Conservation (phyloP, 2,329 filamentous ascomycete species). For the Aspergillus chevalieri region DNA sequence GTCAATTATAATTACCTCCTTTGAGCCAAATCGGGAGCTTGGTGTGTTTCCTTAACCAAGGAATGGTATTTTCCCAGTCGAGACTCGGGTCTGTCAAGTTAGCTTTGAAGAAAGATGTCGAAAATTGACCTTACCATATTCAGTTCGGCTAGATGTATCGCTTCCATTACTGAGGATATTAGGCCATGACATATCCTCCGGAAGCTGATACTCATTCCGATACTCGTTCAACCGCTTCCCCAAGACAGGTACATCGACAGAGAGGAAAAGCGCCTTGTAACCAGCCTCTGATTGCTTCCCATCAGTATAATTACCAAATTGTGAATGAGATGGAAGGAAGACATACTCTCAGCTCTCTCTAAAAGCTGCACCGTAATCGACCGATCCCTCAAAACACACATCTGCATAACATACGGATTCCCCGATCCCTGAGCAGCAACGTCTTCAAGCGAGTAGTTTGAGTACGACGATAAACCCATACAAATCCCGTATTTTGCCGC, state of each 20-base stretch:
- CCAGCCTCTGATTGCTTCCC: constrained; percentile 31
- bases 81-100: constrained; percentile 29
- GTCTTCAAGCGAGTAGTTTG: constrained; percentile 43
- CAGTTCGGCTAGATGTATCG: constrained; percentile 18
- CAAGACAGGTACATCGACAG: constrained; percentile 50
- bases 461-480: constrained; percentile 47
- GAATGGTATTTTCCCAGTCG: constrained; percentile 47
- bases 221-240: constrained; percentile 50
- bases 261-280: constrained; percentile 51
- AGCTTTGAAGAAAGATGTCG: neutral
- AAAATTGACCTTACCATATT: constrained; percentile 18
- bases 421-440: constrained; percentile 37
- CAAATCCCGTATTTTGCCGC: constrained; percentile 38
- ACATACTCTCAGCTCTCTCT: constrained; percentile 39
- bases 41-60: constrained; percentile 44
- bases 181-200: constrained; percentile 38
- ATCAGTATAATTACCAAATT: neutral
- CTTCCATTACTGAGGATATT: constrained; percentile 34
- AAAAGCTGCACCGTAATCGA: constrained; percentile 37
- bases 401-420: constrained; percentile 50
- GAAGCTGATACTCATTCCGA: constrained; percentile 47
- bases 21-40: constrained; percentile 39
- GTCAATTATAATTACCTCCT: constrained; percentile 20
- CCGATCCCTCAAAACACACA: constrained; percentile 49
- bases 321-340: neutral